These are phyloP conservation scores for Schoenoplectus triqueter DNA, from an alignment of 202 grass and related monocot genomes.

Conservation along the genomic window DNA sequence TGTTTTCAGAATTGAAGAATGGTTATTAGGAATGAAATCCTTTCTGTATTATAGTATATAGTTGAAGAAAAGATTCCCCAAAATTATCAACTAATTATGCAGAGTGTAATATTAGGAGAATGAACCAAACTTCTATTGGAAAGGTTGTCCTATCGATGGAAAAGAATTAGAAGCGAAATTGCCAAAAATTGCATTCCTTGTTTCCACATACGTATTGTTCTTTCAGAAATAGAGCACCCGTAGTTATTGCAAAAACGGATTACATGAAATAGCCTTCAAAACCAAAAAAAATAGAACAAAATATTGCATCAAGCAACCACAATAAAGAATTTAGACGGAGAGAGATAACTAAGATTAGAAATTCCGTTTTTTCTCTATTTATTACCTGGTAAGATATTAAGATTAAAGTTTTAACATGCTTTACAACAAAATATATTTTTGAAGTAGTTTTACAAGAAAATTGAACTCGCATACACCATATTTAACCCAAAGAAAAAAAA, in stretches of 20 bases:
- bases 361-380: background rate
- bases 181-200: no score
- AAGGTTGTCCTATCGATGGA: background rate
- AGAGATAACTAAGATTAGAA: background rate
- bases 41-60: background rate
- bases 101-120: background rate
- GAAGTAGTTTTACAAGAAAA: background rate
- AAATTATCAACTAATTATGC: background rate
- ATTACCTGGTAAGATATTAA: background rate
- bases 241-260: no score
- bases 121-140: background rate
- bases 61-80: background rate
- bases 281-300: background rate
- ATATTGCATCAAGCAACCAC: slow-evolving; percentile 5
- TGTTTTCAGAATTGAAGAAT: slow-evolving; percentile 5
- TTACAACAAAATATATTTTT: background rate
- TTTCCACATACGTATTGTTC: background rate
- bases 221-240: no score
- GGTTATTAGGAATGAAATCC: background rate
- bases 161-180: background rate
- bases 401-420: background rate
- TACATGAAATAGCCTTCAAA: no score
- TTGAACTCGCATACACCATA: background rate
- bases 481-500: background rate
- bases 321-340: background rate